Percentiles rank a stretch among this genome's conserved stretches.
Conservation (phyloP, 805 yeast species). For the Metschnikowia continentalis region DNA sequence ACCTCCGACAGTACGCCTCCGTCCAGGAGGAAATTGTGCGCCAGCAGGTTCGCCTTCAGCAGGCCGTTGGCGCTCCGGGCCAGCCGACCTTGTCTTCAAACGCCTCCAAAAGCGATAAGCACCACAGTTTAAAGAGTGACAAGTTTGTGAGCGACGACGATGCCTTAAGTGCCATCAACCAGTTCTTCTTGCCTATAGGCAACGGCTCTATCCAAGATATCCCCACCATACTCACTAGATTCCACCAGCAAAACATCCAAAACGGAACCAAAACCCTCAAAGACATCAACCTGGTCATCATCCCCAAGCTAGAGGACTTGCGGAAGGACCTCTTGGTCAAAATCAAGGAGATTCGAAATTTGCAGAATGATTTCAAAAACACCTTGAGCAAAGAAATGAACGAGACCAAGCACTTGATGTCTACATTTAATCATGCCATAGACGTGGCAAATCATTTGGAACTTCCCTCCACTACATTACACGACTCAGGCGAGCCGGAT, state of each 20-base stretch:
- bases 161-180: conserved; percentile 32
- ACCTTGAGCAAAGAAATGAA: conserved; percentile 57
- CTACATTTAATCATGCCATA: conserved; percentile 54
- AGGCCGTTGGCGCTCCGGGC: conserved; percentile 46
- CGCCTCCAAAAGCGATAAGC: conserved; percentile 6
- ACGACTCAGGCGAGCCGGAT: conserved; percentile 14
- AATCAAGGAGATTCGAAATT: conserved; percentile 78
- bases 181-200: conserved; percentile 73
- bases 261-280: conserved; percentile 42
- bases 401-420: conserved; percentile 38
- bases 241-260: conserved; percentile 41
- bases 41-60: conserved; percentile 75
- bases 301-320: conserved; percentile 54
- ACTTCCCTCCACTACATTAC: conserved; percentile 16
- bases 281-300: conserved; percentile 44
- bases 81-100: conserved; percentile 3
- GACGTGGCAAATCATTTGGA: conserved; percentile 54
- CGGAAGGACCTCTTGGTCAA: conserved; percentile 73
- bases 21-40: conserved; percentile 87
- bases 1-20: conserved; percentile 72
- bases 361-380: conserved; percentile 82
- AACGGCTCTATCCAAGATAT: conserved; percentile 79
- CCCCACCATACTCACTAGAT: conserved; percentile 59
- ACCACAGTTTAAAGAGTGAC: conserved; percentile 9
- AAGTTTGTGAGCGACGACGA: conserved; percentile 22